These are phyloP conservation scores for Poa pratensis DNA, from an alignment of 176 grass and related monocot species.

Conservation along the genomic window DNA sequence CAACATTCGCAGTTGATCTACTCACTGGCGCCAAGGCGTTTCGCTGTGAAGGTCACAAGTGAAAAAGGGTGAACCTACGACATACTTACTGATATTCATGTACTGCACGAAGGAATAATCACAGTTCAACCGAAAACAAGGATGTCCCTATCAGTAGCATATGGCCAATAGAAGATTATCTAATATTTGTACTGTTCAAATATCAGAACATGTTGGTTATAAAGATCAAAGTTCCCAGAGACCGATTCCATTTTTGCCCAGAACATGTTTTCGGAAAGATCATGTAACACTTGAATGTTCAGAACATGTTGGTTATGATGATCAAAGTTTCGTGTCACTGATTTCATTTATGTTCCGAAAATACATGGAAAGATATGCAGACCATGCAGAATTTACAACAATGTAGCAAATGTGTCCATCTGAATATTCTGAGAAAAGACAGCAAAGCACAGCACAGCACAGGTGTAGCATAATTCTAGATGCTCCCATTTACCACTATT, in stretches of 20 bases:
- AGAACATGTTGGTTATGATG: not conserved
- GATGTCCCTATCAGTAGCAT: not conserved
- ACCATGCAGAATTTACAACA: not conserved
- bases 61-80: not conserved
- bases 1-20: not conserved
- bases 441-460: not conserved
- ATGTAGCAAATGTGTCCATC: not conserved
- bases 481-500: not conserved
- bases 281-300: constrained; percentile 5
- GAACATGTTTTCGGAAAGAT: not conserved
- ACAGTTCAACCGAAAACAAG: not conserved
- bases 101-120: not conserved
- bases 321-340: not conserved
- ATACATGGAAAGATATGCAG: not conserved
- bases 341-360: not conserved
- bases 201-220: not conserved
- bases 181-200: constrained; percentile 1
- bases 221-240: too few species aligned
- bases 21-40: not conserved
- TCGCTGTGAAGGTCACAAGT: constrained; percentile 2
- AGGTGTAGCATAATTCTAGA: not conserved
- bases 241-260: not conserved
- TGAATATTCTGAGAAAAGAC: not conserved
- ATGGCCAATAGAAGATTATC: not conserved
- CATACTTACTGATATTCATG: not conserved